phyloP scores from a whole-genome alignment of 2,329 filamentous ascomycete genomes.

The Penicillium sp. region DNA sequence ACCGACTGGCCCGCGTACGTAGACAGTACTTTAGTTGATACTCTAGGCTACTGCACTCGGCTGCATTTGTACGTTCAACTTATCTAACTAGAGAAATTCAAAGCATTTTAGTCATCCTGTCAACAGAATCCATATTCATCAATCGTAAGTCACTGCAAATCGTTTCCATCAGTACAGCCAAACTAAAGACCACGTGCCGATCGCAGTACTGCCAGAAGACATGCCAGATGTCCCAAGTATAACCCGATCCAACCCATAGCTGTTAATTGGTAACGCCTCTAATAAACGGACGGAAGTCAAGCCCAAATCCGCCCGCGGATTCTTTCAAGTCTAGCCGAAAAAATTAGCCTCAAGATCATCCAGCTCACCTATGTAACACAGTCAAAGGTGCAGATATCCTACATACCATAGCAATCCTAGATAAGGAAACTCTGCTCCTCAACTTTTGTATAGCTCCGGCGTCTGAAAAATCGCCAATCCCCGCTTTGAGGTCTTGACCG shows the following conservation, averaged over 20 bases:
- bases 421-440: not conserved
- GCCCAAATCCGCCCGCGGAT: not conserved
- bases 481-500: not conserved
- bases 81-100: too few species aligned
- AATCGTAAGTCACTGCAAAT: too few species aligned
- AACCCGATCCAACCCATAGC: too few species aligned
- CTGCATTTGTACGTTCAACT: too few species aligned
- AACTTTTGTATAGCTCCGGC: not conserved
- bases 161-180: too few species aligned
- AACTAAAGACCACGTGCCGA: not conserved
- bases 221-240: not conserved
- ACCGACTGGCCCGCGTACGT: too few species aligned
- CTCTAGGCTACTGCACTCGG: too few species aligned
- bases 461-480: not conserved
- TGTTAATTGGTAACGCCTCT: too few species aligned
- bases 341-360: not conserved
- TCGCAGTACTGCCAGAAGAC: not conserved
- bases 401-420: not conserved
- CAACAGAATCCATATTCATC: too few species aligned
- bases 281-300: too few species aligned
- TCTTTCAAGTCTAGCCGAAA: not conserved
- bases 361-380: not conserved
- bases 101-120: too few species aligned
- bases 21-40: too few species aligned
- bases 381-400: not conserved